Percentiles rank a stretch among this genome's conserved stretches.
These are phyloP conservation scores for Persicaria tinctoria DNA, from an alignment of 148 eudicot species.

Conservation along the genomic window DNA sequence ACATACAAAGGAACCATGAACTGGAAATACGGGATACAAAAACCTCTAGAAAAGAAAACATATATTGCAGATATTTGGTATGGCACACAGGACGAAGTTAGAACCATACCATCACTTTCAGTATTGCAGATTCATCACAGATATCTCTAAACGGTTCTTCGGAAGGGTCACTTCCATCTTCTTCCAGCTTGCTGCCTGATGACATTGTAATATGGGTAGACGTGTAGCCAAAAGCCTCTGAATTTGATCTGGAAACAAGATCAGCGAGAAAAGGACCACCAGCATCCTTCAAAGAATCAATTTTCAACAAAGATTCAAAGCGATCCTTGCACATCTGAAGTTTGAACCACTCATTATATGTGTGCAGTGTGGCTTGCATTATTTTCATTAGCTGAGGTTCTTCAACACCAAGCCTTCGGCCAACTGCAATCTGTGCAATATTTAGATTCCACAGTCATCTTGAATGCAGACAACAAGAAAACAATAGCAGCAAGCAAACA, in stretches of 20 bases:
- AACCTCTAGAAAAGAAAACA: too few relatives aligned
- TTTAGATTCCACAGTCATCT: not conserved
- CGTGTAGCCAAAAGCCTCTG: slow-evolving; percentile 39
- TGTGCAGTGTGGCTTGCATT: slow-evolving; percentile 58
- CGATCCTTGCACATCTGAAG: slow-evolving; percentile 87
- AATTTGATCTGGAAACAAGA: slow-evolving; percentile 35
- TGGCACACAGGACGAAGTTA: too few relatives aligned
- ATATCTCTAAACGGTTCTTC: slow-evolving; percentile 57
- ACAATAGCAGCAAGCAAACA: not conserved
- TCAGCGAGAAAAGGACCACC: slow-evolving; percentile 35
- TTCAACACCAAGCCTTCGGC: slow-evolving; percentile 70
- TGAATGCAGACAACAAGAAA: not conserved
- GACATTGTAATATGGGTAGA: slow-evolving; percentile 63
- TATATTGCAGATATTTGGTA: too few relatives aligned
- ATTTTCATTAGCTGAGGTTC: slow-evolving; percentile 88
- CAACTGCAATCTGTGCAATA: slow-evolving; percentile 60
- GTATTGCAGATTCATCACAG: slow-evolving; percentile 71
- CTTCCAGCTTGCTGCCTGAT: slow-evolving; percentile 52
- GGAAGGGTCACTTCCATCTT: slow-evolving; percentile 62
- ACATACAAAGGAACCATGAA: too few relatives aligned
- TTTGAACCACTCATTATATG: slow-evolving; percentile 85
- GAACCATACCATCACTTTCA: slow-evolving; percentile 86
- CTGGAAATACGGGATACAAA: too few relatives aligned
- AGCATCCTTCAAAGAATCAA: slow-evolving; percentile 59
- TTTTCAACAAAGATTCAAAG: slow-evolving; percentile 77